Evolutionary conservation across 768 basidiomycete species (phyloP), one percentile per base, ranked within the genome.

Genomic region (Gloeopeniophorella convolvens): DNA sequence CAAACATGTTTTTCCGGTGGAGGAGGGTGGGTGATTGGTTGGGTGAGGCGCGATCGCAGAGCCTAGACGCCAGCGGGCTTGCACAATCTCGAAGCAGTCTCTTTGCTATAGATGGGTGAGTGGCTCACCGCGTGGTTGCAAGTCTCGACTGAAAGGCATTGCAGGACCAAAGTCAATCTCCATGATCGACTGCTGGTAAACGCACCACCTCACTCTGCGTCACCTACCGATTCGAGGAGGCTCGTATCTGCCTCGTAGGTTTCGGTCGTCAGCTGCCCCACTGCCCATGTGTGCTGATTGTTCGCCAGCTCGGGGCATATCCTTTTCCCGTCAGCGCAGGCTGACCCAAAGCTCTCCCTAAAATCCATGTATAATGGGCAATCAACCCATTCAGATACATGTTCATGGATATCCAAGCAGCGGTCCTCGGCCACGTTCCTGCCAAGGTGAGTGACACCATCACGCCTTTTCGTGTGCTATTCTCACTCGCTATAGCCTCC

Each of bases 11-110:
- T 23, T 85, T 83, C 60, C 74, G 87, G 42, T 61, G 84, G 39
- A 75, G 85, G 40, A 73, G 77, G 42, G 76, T 87, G 12, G 75
- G 73, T 11, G 76, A 83, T 58, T 85, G 79, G 79, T 70, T 83
- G 31, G 66, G 68, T 30, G 52, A 63, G 15, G 57, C 63, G 42
- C 53, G 61, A 26, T 59, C 53, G 13, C 72, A 75, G 58, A 62
- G 71, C 39, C 48, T 69, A 32, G 44, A 59, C 20, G 65, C 66
- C 5, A 72, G 68, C 15, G 74, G 70, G 20, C 58, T 80, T 18
- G 61, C 64, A 10, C 63, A 61, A 66, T 44, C 57, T 64, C 30
- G 68, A 66, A 3, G 59, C 60, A 20, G 49, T 75, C 20, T 44
- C 70, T 11, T 69, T 63, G 32, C 51, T 64, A 39, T 54, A 67